Base-by-base conservation (phyloP, 2,329 filamentous ascomycete genomes). In the Colletotrichum filicis region DNA sequence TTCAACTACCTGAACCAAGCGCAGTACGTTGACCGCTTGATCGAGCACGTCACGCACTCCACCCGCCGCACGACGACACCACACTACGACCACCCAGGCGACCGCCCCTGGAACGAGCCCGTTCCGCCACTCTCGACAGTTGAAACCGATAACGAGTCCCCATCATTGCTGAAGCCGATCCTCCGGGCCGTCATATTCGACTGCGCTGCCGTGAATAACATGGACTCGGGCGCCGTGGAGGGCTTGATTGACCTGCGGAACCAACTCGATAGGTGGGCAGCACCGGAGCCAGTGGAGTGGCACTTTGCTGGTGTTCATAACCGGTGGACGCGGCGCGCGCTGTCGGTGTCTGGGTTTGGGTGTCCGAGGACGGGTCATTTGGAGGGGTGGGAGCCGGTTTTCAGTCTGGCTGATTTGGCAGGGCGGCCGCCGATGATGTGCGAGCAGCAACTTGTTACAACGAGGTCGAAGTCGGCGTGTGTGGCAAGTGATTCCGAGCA, bases 141-240 rank as follows among this genome's bases (percentile, higher is more conserved):
- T 0, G 62, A 46, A 14, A 35, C 65, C 28, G 73, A 53, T 12
- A 24, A 28, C 1, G 65, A 62, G 11, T 24, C 60, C 6, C 35
- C 56, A 1, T 46, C 37, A 0, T 3, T 28, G 2, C 3, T 46
- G 1, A 73, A 73, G 1, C 88, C 89, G 0, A 78, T 83, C 5
- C 82, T 91, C 19, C 84, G 85, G 2, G 88, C 90, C 5, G 74
- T 92, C 3, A 83, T 91, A 7, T 82, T 91, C 1, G 90, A 91
- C 79, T 90, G 89, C 76, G 86, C 87, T 0, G 83, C 88, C 2
- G 87, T 91, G 58, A 88, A 89, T 75, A 84, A 85, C 65, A 80
- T 91, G 55, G 90, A 92, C 73, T 84, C 89, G 3, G 91, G 89
- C 0, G 87, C 87, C 9, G 80, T 90, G 0, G 89, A 92, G 75